A percentile compares a stretch with the other conserved stretches of the same genome.
phyloP scores from a whole-genome alignment of 208 protist species.

The Angomonas deanei region DNA sequence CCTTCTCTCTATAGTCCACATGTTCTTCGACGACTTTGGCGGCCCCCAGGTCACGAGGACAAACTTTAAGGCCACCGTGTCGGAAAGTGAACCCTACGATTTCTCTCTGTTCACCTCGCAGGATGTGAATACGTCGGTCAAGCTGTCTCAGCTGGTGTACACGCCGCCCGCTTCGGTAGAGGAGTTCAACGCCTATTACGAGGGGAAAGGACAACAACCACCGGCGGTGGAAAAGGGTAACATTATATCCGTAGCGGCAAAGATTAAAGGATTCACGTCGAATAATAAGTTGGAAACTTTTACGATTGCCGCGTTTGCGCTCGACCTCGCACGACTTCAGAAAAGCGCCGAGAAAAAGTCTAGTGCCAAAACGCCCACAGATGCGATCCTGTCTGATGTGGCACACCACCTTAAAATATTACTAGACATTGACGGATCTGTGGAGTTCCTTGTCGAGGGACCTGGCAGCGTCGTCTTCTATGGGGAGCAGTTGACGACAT shows the following conservation, averaged over 20 bases:
- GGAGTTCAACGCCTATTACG: constrained; percentile 28
- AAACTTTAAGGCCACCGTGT: constrained; percentile 54
- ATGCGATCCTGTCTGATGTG: constrained; percentile 38
- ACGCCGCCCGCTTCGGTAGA: constrained; percentile 43
- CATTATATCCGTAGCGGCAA: constrained; percentile 35
- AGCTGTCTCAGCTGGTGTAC: constrained; percentile 72
- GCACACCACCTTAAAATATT: constrained; percentile 43
- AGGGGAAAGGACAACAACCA: neutral
- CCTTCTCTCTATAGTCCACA: neutral
- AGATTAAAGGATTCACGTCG: constrained; percentile 37
- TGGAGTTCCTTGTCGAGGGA: constrained; percentile 57
- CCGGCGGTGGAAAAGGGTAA: neutral
- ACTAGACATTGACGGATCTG: constrained; percentile 70
- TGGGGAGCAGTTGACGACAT: constrained; percentile 58
- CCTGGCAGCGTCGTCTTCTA: constrained; percentile 68
- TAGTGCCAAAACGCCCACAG: constrained; percentile 1
- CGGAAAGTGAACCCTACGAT: constrained; percentile 48
- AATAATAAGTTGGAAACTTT: constrained; percentile 39
- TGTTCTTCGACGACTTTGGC: neutral
- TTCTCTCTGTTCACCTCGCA: constrained; percentile 45
- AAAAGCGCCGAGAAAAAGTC: neutral
- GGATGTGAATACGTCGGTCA: constrained; percentile 50
- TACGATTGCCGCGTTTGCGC: constrained; percentile 51
- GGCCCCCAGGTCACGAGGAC: constrained; percentile 27
- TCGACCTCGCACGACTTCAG: constrained; percentile 20